Conservation (phyloP, 2,329 filamentous ascomycete genomes). For the Fusarium sacchari region DNA sequence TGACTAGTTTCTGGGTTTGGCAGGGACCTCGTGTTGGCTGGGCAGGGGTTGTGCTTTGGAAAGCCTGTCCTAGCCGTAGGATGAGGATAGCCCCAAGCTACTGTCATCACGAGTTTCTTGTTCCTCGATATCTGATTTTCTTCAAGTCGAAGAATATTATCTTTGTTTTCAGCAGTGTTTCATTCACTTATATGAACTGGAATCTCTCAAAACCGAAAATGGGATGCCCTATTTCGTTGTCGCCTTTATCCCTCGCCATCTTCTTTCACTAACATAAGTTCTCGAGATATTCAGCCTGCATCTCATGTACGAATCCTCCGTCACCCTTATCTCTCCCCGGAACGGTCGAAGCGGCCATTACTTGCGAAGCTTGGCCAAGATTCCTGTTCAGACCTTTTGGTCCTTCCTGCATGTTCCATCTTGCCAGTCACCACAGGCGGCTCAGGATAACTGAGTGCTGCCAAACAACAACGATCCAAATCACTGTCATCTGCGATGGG, state of each 20-base stretch:
- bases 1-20: not conserved
- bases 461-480: not conserved
- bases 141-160: no score
- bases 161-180: no score
- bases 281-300: not conserved
- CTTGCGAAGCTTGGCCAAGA: not conserved
- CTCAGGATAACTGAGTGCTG: not conserved
- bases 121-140: not conserved
- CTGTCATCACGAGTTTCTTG: not conserved
- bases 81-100: not conserved
- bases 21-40: no score
- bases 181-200: not conserved
- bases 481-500: no score
- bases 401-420: not conserved
- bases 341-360: not conserved
- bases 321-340: not conserved
- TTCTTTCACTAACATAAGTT: not conserved
- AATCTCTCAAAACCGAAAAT: not conserved
- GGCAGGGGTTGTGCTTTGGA: not conserved
- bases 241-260: not conserved
- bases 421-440: not conserved
- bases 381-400: no score
- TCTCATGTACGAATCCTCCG: no score
- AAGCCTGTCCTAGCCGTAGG: not conserved
- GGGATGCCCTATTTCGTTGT: no score